Base-by-base conservation (phyloP, 306 rosid species). In the Trifolium repens region DNA sequence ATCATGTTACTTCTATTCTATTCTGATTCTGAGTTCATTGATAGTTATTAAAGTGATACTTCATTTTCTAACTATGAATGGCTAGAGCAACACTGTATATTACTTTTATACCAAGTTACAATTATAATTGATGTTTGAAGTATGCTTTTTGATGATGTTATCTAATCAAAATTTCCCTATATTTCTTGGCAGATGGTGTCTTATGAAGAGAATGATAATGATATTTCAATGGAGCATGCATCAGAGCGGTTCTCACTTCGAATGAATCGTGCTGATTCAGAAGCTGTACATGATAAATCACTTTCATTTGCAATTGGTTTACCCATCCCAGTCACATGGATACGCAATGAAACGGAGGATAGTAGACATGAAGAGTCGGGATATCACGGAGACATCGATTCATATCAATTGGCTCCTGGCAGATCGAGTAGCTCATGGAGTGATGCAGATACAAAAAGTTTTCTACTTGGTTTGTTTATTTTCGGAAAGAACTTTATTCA, bases 391-490 rank as follows among this genome's bases (percentile, higher is more conserved):
- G 70, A 83, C 63, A 57, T 30, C 42, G 60, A 40, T 50, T 64
- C 67, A 32, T 61, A 60, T 74, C 83, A 52, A 69, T 27, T 9
- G 10, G 87, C 67, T 65, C 91, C 89, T 2, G 84, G 82, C 27
- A 82, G 54, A 66, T 63, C 77, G 83, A 86, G 72, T 76, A 39
- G 75, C 60, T 16, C 60, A 3, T 54, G 60, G 61, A 55, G 80
- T 81, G 86, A 80, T 67, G 76, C 88, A 79, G 96, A 92, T 68
- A 87, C 75, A 13, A 89, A 84, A 70, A 32, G 79, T 69, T 90
- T 92, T 82, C 65, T 88, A 62, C 92, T 92, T 62, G 96, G 96
- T n/a, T 81, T 92, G 63, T 90, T 85, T 83, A 81, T 90, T 73
- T 92, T 88, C 30, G 93, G 97, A 37, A 92, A 92, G 88, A 85